Percentiles rank a stretch among this genome's conserved stretches.
Evolutionary conservation across 345 rosid species (phyloP).

Genomic region (Stellera chamaejasme): DNA sequence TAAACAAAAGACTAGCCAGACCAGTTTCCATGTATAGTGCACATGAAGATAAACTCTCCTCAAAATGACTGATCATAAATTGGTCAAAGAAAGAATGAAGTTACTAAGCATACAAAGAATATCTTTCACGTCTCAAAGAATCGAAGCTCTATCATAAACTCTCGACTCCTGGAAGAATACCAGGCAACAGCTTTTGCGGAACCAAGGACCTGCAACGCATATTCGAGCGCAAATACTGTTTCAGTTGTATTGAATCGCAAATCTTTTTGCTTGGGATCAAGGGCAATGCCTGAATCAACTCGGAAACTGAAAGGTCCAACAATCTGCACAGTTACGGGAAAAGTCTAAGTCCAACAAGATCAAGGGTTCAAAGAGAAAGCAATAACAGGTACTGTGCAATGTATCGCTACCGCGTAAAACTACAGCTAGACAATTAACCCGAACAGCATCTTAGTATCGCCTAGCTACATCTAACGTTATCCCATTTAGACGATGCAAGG

Average conservation of each 20-base stretch:
- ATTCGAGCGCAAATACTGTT: constrained; percentile 71
- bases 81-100: not conserved
- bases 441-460: no score
- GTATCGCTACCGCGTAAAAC: no score
- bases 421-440: no score
- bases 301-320: constrained; percentile 86
- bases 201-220: constrained; percentile 78
- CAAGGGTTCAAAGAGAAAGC: not conserved
- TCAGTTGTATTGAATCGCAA: constrained; percentile 35
- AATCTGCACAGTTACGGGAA: constrained; percentile 37
- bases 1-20: no score
- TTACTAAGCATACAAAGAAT: not conserved
- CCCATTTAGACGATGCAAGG: no score
- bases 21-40: no score
- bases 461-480: no score
- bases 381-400: not conserved
- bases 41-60: constrained; percentile 4
- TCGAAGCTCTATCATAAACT: constrained; percentile 84
- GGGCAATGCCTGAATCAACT: constrained; percentile 57
- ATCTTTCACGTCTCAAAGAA: constrained; percentile 50
- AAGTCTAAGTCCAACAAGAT: no score
- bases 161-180: constrained; percentile 78
- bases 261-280: constrained; percentile 44
- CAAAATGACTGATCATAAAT: not conserved
- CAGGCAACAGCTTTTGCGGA: constrained; percentile 93